Percentiles rank a stretch among this genome's conserved stretches.
These are phyloP conservation scores for Colletotrichum higginsianum DNA, from an alignment of 2,329 filamentous ascomycete species.

Conservation along the genomic window DNA sequence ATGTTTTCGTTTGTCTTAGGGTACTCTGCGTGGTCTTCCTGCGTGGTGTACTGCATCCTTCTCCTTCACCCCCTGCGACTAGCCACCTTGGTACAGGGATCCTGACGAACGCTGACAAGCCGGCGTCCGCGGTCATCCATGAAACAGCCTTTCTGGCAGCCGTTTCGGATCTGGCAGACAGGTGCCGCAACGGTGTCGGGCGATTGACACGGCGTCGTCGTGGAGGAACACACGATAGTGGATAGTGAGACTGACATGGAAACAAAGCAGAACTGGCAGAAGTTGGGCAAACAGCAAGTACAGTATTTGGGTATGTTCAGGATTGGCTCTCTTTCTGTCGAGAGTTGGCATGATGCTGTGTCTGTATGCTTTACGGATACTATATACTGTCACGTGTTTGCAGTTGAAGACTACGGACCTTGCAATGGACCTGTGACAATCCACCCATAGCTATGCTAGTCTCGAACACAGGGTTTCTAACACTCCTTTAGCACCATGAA, in stretches of 20 bases:
- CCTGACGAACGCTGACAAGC: background rate
- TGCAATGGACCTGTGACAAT: background rate
- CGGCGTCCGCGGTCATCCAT: background rate
- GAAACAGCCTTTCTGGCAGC: too few species aligned
- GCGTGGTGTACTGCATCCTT: background rate
- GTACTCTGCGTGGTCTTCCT: background rate
- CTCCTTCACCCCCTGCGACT: background rate
- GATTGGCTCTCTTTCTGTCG: too few species aligned
- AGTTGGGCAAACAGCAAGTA: background rate
- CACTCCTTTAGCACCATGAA: slow-evolving; percentile 1
- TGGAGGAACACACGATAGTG: background rate
- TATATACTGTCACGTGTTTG: too few species aligned
- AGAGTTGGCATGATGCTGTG: too few species aligned
- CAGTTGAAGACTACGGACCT: too few species aligned
- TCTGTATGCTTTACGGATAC: too few species aligned
- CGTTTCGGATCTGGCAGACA: background rate
- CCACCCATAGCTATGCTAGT: background rate
- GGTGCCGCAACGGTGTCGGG: background rate
- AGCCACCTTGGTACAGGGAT: background rate
- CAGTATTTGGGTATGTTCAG: too few species aligned
- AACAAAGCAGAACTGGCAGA: background rate
- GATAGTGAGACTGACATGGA: background rate
- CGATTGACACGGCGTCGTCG: background rate
- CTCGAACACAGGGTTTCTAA: background rate
- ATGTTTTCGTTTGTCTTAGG: background rate